Percentiles rank a stretch among this genome's conserved stretches.
These are phyloP conservation scores for Monilinia laxa DNA, from an alignment of 2,329 filamentous ascomycete genomes.

Conservation along the genomic window DNA sequence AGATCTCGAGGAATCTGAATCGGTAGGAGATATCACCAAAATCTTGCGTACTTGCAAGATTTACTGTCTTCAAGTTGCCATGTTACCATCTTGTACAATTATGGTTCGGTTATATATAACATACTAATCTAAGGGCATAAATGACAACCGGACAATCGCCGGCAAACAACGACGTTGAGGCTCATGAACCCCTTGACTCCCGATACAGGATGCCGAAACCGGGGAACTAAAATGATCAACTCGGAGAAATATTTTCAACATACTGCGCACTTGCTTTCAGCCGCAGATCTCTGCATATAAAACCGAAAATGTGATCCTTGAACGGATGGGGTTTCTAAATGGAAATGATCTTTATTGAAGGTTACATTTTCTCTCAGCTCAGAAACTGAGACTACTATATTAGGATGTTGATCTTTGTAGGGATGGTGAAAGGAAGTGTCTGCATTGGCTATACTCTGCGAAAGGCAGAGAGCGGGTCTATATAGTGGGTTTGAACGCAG, in stretches of 20 bases:
- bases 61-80: not conserved
- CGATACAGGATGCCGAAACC: constrained; percentile 4
- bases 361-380: too few relatives aligned
- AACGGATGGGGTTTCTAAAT: too few relatives aligned
- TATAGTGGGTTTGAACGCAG: too few relatives aligned
- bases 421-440: too few relatives aligned
- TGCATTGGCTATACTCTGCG: too few relatives aligned
- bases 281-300: not conserved
- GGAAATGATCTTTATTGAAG: too few relatives aligned
- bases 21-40: constrained; percentile 26
- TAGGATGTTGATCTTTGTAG: too few relatives aligned
- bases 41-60: constrained; percentile 28
- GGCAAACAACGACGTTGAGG: constrained; percentile 22
- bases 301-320: not conserved
- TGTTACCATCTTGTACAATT: not conserved
- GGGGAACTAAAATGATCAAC: not conserved
- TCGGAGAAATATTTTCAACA: constrained; percentile 6
- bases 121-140: constrained; percentile 27
- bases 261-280: too few relatives aligned
- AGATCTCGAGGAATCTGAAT: constrained; percentile 22
- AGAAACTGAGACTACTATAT: too few relatives aligned
- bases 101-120: not conserved
- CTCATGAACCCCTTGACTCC: constrained; percentile 2
- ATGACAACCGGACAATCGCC: constrained; percentile 25
- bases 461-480: too few relatives aligned